Conservation (phyloP, 2,329 filamentous ascomycete genomes). For the Diaporthe aspalathi region DNA sequence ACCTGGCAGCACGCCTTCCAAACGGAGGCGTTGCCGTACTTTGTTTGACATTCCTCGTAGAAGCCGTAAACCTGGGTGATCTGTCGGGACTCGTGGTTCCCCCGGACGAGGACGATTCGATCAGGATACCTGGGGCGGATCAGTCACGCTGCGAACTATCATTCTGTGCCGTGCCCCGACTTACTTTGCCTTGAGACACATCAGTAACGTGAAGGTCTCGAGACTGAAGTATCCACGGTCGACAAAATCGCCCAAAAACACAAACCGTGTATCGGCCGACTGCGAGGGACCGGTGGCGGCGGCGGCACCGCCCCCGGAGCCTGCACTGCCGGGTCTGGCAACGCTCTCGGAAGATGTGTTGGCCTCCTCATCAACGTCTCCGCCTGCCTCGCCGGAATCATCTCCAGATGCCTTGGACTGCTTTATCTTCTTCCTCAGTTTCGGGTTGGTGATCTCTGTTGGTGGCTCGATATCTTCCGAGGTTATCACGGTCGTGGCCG, state of each 20-base stretch:
- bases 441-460: slow-evolving; percentile 87
- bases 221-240: slow-evolving; percentile 98
- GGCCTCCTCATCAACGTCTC: slow-evolving; percentile 62
- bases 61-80: slow-evolving; percentile 99
- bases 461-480: slow-evolving; percentile 95
- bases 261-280: slow-evolving; percentile 66
- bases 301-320: slow-evolving; percentile 50
- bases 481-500: slow-evolving; percentile 79
- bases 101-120: slow-evolving; percentile 93
- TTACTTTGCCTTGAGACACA: slow-evolving; percentile 86
- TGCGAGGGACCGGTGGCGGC: slow-evolving; percentile 54
- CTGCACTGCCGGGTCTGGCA: slow-evolving; percentile 50
- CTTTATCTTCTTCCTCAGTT: slow-evolving; percentile 86
- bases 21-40: slow-evolving; percentile 99
- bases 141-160: not conserved
- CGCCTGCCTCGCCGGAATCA: slow-evolving; percentile 41
- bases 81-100: slow-evolving; percentile 97
- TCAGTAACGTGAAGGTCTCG: slow-evolving; percentile 95
- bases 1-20: slow-evolving; percentile 99
- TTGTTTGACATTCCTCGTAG: slow-evolving; percentile 97
- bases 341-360: slow-evolving; percentile 60
- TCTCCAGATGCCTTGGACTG: slow-evolving; percentile 63
- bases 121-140: slow-evolving; percentile 80
- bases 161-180: slow-evolving; percentile 41
- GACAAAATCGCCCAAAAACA: slow-evolving; percentile 88